Conservation (phyloP, 2,329 filamentous ascomycete species). For the Beauveria sp. region DNA sequence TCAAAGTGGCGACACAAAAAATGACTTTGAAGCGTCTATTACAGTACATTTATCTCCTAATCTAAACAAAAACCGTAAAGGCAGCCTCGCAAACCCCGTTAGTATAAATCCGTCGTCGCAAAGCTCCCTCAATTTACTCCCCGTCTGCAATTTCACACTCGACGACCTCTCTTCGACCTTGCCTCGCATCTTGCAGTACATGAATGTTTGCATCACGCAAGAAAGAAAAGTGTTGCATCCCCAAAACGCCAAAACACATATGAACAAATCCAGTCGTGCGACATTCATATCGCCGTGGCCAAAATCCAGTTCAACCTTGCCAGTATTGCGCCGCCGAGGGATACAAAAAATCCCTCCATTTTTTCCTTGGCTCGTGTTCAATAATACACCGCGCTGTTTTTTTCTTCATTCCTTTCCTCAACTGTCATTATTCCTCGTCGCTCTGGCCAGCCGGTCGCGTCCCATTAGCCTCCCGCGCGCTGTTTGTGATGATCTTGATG, state of each 20-base stretch:
- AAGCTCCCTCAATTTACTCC: neutral
- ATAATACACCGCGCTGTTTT: slow-evolving; percentile 9
- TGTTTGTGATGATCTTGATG: slow-evolving; percentile 59
- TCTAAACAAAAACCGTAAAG: slow-evolving; percentile 23
- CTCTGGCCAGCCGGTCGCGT: slow-evolving; percentile 37
- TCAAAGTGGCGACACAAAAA: neutral
- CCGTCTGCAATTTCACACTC: neutral
- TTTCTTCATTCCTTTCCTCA: slow-evolving; percentile 13
- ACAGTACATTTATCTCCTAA: slow-evolving; percentile 31
- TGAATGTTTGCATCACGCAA: neutral
- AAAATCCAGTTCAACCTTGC: slow-evolving; percentile 9
- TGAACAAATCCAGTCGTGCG: slow-evolving; percentile 13
- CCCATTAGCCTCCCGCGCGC: slow-evolving; percentile 31
- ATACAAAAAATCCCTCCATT: slow-evolving; percentile 3
- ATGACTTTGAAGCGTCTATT: slow-evolving; percentile 26
- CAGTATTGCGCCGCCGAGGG: slow-evolving; percentile 11
- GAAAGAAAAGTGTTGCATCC: slow-evolving; percentile 1
- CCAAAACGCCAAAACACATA: slow-evolving; percentile 19
- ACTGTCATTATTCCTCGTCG: slow-evolving; percentile 40
- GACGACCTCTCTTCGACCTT: neutral
- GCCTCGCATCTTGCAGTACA: neutral
- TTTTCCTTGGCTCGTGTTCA: slow-evolving; percentile 8
- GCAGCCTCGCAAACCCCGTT: neutral
- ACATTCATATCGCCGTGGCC: neutral
- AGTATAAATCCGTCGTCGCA: neutral